Evolutionary conservation across 2,329 filamentous ascomycete genomes (phyloP), one percentile per base, ranked within the genome.

Genomic region (Hysterium pulicare): DNA sequence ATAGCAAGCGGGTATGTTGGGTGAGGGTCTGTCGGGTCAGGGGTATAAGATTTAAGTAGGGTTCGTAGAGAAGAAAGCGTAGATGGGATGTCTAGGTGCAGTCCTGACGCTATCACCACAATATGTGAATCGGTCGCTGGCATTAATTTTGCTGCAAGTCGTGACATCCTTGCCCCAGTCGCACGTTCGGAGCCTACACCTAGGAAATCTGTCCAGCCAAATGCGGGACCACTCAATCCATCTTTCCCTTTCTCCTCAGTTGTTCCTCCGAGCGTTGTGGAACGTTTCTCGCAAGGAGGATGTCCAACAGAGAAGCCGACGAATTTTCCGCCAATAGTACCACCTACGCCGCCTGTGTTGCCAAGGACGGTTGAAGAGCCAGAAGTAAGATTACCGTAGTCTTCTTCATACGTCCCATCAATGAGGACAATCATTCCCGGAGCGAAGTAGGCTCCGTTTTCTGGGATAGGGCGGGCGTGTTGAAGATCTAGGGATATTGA

Each of bases 201-300:
- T 1, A 97, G 74, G 60, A 97, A 98, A 65, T 97, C 93, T 40
- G 95, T 90, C 90, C 93, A 98, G 33, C 93, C 93, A 60, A 97
- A 96, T 1, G 64, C 67, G 31, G 67, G 66, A 7, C 65, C 66
- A 16, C 51, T 45, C 5, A 61, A 24, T 7, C 43, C 67, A 32
- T 65, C 71, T 26, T 71, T 61, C 20, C 66, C 62, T n/a, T 64
- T 40, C n/a, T 68, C 63, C 9, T 76, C 75, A 33, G 62, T 54
- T n/a, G 75, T 74, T 17, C 82, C 78, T 8, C 90, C 90, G 3
- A 96, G 73, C 0, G 90, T 93, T 10, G 81, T 78, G 38, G 84
- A 82, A 30, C 93, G 80, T 59, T 86, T 84, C 70, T 98, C 93
- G 53, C 88, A 91, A 0, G 91, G 90, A 3, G 94, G 93, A 38